Evolutionary conservation across 2,329 filamentous ascomycete species (phyloP), one percentile per base, ranked within the genome.

Genomic region (Geosmithia morbida): DNA sequence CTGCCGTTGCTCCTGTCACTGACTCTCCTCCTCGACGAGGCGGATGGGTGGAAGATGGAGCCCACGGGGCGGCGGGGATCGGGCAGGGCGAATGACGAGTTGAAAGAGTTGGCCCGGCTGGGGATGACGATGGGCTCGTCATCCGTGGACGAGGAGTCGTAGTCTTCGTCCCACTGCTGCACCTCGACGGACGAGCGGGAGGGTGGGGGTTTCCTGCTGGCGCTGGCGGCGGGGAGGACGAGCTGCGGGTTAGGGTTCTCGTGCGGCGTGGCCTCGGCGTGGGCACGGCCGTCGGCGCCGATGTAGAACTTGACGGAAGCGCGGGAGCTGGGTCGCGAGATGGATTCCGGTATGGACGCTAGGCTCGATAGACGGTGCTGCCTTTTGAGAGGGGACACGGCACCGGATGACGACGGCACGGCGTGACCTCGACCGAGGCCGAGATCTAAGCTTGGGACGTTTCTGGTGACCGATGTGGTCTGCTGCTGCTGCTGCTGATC

Each of bases 51-150:
- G 30, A 72, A 70, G 19, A 72, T 68, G 42, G 70, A 67, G 2
- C 66, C 66, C 2, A 69, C 66, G 3, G 73, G 70, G 51, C 69
- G 71, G 29, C 66, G 61, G 1, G 75, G 72, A 47, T 77, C 72
- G 0, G 74, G 75, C 7, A 78, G 60, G 2, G 69, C 72, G 57
- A 80, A 81, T 1, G 77, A 81, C 16, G 64, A 56, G 17, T 59
- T 60, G 48, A 81, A 81, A 1, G 64, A 66, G 3, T 67, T 66
- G 50, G 70, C 75, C 42, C 77, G 69, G 57, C 77, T 81, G 29
- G 78, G 77, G 40, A 83, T 77, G 45, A 81, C 70, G 50, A 82
- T 81, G 13, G 75, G 76, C 48, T 82, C 79, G 47, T 82, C 78
- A 51, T 83, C 79, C 3, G 71, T 71, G 0, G 77, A 80, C 1